phyloP scores from a whole-genome alignment of 768 basidiomycete species.

The Termitomyces sp. region DNA sequence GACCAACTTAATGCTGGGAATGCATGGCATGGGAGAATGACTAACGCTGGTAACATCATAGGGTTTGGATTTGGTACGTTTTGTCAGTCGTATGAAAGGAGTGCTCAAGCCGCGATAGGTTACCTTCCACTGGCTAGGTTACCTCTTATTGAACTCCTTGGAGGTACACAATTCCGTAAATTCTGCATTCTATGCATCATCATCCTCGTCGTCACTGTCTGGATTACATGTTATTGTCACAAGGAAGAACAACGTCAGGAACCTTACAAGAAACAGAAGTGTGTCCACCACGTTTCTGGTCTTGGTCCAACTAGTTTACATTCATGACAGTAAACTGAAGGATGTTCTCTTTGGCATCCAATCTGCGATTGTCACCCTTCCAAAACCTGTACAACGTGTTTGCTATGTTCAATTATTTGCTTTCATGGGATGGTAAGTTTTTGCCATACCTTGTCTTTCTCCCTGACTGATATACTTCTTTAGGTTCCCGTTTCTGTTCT shows the following conservation, averaged over 20 bases:
- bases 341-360: conserved; percentile 81
- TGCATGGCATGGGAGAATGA: conserved; percentile 97
- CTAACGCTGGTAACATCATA: conserved; percentile 93
- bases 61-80: conserved; percentile 84
- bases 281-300: conserved; percentile 13
- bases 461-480: background rate
- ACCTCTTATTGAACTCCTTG: conserved; percentile 73
- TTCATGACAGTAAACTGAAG: conserved; percentile 43
- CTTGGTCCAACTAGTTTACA: conserved; percentile 1
- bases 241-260: conserved; percentile 68
- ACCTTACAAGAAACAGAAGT: conserved; percentile 34
- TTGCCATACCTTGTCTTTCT: background rate
- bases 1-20: conserved; percentile 91
- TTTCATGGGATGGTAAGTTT: conserved; percentile 90
- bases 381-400: conserved; percentile 80
- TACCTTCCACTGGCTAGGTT: conserved; percentile 84
- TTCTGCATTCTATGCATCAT: conserved; percentile 85
- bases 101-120: conserved; percentile 36
- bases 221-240: conserved; percentile 83
- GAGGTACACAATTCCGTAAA: conserved; percentile 93
- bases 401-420: conserved; percentile 94
- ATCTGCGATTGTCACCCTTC: conserved; percentile 66
- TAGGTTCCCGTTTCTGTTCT: conserved; percentile 95
- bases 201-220: conserved; percentile 76
- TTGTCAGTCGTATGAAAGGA: background rate